Conservation (phyloP, 2,329 filamentous ascomycete genomes). For the Talaromyces amestolkiae region DNA sequence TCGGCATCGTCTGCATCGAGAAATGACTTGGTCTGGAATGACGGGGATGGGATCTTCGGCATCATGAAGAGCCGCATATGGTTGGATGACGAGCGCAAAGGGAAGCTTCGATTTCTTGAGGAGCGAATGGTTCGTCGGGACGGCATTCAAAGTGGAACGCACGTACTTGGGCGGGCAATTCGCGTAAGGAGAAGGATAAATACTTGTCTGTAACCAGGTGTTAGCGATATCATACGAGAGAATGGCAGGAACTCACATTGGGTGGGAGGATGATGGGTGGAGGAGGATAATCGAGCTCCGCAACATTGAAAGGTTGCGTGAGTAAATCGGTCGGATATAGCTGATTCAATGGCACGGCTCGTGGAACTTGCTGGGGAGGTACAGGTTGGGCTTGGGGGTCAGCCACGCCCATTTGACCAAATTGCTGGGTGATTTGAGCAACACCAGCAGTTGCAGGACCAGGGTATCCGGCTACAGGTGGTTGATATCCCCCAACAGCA, state of each 20-base stretch:
- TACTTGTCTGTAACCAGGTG: constrained; percentile 66
- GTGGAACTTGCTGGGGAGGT: constrained; percentile 44
- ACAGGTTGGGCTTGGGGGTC: constrained; percentile 54
- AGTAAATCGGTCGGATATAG: constrained; percentile 89
- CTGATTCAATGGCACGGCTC: constrained; percentile 68
- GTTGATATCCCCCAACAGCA: constrained; percentile 61
- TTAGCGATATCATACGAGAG: constrained; percentile 25
- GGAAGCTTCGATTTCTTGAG: constrained; percentile 96
- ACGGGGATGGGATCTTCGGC: constrained; percentile 87
- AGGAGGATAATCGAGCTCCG: constrained; percentile 85
- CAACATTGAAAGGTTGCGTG: constrained; percentile 89
- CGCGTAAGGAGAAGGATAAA: constrained; percentile 83
- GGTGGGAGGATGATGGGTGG: constrained; percentile 87
- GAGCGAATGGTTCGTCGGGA: constrained; percentile 86
- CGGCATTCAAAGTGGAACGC: constrained; percentile 89
- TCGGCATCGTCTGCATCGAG: constrained; percentile 88
- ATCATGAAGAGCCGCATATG: constrained; percentile 89
- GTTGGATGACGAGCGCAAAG: constrained; percentile 93
- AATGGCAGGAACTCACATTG: constrained; percentile 63
- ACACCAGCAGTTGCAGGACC: constrained; percentile 57
- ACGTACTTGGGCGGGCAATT: constrained; percentile 95
- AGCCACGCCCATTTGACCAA: constrained; percentile 72
- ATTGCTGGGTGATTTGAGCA: constrained; percentile 74
- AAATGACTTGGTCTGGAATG: constrained; percentile 95
- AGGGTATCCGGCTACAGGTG: constrained; percentile 66